A percentile compares a stretch with the other conserved stretches of the same genome.
phyloP scores from a whole-genome alignment of 2,329 filamentous ascomycete genomes.

The Fusarium decemcellulare region DNA sequence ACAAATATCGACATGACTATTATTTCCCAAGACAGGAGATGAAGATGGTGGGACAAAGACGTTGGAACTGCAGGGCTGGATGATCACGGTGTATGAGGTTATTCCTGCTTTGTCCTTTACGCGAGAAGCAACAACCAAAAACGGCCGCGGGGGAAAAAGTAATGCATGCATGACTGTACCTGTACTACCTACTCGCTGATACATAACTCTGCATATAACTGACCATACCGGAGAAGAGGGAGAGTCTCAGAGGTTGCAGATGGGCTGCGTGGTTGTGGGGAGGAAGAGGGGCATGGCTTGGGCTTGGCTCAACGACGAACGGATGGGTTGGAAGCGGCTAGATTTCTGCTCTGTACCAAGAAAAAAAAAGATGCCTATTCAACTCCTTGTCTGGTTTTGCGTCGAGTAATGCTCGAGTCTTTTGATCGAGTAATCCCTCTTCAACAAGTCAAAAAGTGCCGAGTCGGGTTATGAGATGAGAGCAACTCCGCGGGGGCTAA shows the following conservation, averaged over 20 bases:
- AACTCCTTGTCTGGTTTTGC: conserved; percentile 18
- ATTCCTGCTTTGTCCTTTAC: conserved; percentile 20
- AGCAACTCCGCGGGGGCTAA: conserved; percentile 23
- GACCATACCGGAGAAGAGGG: not conserved
- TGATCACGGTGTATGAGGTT: conserved; percentile 33
- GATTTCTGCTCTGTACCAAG: conserved; percentile 18
- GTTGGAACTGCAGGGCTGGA: conserved; percentile 10
- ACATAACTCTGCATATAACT: conserved; percentile 22
- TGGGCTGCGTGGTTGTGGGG: not conserved
- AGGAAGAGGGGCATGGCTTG: not conserved
- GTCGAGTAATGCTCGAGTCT: conserved; percentile 30
- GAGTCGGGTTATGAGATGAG: not conserved
- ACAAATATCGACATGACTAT: conserved; percentile 37
- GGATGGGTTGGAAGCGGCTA: conserved; percentile 7
- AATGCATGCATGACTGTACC: conserved; percentile 43
- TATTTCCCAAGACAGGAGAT: conserved; percentile 18
- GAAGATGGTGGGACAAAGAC: conserved; percentile 9
- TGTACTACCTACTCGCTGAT: conserved; percentile 31
- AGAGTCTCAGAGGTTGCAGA: not conserved
- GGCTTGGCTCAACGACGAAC: not conserved
- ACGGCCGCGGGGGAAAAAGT: conserved; percentile 21
- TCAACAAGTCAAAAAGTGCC: not conserved
- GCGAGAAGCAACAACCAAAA: conserved; percentile 12
- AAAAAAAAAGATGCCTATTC: conserved; percentile 9
- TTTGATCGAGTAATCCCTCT: conserved; percentile 17